These are phyloP conservation scores for Pseudocercospora musae DNA, from an alignment of 2,329 filamentous ascomycete species.

Conservation along the genomic window DNA sequence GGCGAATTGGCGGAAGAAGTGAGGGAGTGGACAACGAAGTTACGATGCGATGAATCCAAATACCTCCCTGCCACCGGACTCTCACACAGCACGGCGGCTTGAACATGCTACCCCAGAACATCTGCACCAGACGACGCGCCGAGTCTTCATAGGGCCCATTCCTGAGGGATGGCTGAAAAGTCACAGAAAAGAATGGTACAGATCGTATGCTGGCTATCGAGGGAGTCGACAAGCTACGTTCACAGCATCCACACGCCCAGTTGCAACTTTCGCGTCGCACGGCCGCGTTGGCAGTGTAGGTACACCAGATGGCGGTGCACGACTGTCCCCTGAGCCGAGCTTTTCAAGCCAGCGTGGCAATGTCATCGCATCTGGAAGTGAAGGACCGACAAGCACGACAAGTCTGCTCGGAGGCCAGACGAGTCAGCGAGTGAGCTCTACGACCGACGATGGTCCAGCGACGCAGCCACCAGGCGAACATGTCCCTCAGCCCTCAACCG, in stretches of 20 bases:
- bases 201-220: slow-evolving; percentile 44
- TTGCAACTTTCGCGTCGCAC: slow-evolving; percentile 3
- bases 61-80: slow-evolving; percentile 28
- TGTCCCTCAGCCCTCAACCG: slow-evolving; percentile 1
- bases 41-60: slow-evolving; percentile 18
- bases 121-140: slow-evolving; percentile 58
- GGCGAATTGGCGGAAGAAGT: not conserved
- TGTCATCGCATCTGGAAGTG: slow-evolving; percentile 8
- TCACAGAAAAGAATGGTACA: slow-evolving; percentile 63
- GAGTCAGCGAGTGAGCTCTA: slow-evolving; percentile 11
- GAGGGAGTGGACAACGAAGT: not conserved
- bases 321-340: slow-evolving; percentile 1
- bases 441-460: slow-evolving; percentile 1
- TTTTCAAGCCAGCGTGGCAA: slow-evolving; percentile 7
- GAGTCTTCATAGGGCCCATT: slow-evolving; percentile 64
- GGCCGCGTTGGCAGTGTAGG: not conserved
- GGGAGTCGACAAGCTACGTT: slow-evolving; percentile 27
- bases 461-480: not conserved
- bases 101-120: slow-evolving; percentile 61
- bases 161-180: slow-evolving; percentile 63
- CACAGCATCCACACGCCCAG: slow-evolving; percentile 26
- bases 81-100: slow-evolving; percentile 40
- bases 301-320: slow-evolving; percentile 1
- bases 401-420: slow-evolving; percentile 29
- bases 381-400: slow-evolving; percentile 25